Evolutionary conservation across 768 basidiomycete genomes (phyloP).

Genomic region (Calocybe gangraenosa): DNA sequence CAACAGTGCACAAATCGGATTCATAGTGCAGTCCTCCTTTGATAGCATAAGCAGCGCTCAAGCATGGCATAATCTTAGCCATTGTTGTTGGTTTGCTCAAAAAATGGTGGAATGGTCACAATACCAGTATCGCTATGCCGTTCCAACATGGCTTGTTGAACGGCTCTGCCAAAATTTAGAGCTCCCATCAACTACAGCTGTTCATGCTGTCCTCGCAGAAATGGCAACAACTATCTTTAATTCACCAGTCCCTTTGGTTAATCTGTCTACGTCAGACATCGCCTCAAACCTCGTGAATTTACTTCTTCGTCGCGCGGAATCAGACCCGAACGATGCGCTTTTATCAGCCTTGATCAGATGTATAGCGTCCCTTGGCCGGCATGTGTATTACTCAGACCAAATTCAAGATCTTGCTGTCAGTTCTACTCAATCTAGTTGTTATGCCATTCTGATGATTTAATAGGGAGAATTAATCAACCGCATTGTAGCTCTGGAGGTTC

Average conservation of each 20-base stretch:
- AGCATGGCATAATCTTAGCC: slow-evolving; percentile 63
- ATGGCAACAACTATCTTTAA: slow-evolving; percentile 87
- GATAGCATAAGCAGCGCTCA: slow-evolving; percentile 57
- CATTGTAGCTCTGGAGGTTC: slow-evolving; percentile 65
- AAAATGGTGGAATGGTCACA: slow-evolving; percentile 83
- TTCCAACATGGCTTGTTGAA: slow-evolving; percentile 83
- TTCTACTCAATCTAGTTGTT: slow-evolving; percentile 3
- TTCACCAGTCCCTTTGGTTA: slow-evolving; percentile 78
- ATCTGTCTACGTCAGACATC: slow-evolving; percentile 87
- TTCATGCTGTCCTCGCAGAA: slow-evolving; percentile 59
- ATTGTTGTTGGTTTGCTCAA: slow-evolving; percentile 81
- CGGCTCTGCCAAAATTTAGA: slow-evolving; percentile 65
- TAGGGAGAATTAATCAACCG: slow-evolving; percentile 76
- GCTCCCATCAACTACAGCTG: slow-evolving; percentile 33
- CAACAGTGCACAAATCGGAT: slow-evolving; percentile 68
- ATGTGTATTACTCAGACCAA: slow-evolving; percentile 95
- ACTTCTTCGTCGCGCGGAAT: slow-evolving; percentile 63
- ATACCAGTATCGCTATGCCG: slow-evolving; percentile 89
- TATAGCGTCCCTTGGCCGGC: slow-evolving; percentile 80
- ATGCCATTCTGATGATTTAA: not conserved
- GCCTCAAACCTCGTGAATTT: slow-evolving; percentile 73
- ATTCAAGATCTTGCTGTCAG: slow-evolving; percentile 82
- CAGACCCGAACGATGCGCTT: slow-evolving; percentile 59
- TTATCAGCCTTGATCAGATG: slow-evolving; percentile 68
- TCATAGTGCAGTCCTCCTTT: slow-evolving; percentile 69